Percentiles rank a stretch among this genome's conserved stretches.
Conservation (phyloP, 371 early-diverging fungal genomes). For the Mortierella sp. region DNA sequence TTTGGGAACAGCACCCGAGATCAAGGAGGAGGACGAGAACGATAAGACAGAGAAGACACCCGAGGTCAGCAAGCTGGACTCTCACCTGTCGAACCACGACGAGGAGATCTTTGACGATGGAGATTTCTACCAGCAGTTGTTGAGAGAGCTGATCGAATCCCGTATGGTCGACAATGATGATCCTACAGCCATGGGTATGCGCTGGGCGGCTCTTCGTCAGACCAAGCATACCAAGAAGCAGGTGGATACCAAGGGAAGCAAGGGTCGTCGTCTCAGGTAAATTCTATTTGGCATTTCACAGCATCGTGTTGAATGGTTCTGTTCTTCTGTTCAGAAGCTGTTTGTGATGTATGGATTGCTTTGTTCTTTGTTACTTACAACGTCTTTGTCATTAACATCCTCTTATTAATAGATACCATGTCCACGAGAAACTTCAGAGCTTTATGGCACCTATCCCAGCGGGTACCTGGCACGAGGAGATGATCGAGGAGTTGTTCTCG, state of each 20-base stretch:
- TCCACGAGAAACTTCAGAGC: conserved; percentile 94
- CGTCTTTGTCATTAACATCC: neutral
- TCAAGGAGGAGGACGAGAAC: conserved; percentile 47
- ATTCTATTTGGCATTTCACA: neutral
- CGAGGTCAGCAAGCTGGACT: conserved; percentile 61
- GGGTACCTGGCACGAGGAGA: conserved; percentile 92
- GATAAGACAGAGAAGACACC: conserved; percentile 36
- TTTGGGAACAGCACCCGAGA: conserved; percentile 59
- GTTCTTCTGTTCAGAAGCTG: neutral
- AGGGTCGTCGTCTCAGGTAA: conserved; percentile 89
- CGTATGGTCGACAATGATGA: conserved; percentile 92
- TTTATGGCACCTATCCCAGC: conserved; percentile 95
- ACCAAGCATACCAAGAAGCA: conserved; percentile 83
- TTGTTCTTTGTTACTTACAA: neutral
- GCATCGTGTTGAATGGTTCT: neutral
- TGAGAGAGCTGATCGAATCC: conserved; percentile 94
- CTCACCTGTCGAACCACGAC: conserved; percentile 82
- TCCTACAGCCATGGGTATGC: conserved; percentile 79
- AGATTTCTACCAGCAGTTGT: conserved; percentile 93
- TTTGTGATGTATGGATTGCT: neutral
- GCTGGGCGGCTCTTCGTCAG: conserved; percentile 86
- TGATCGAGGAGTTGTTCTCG: conserved; percentile 90
- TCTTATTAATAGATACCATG: conserved; percentile 75
- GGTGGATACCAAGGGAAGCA: conserved; percentile 91
- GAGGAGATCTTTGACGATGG: conserved; percentile 94